These are phyloP conservation scores for Hibiscus trionum DNA, from an alignment of 345 rosid genomes.

Conservation along the genomic window DNA sequence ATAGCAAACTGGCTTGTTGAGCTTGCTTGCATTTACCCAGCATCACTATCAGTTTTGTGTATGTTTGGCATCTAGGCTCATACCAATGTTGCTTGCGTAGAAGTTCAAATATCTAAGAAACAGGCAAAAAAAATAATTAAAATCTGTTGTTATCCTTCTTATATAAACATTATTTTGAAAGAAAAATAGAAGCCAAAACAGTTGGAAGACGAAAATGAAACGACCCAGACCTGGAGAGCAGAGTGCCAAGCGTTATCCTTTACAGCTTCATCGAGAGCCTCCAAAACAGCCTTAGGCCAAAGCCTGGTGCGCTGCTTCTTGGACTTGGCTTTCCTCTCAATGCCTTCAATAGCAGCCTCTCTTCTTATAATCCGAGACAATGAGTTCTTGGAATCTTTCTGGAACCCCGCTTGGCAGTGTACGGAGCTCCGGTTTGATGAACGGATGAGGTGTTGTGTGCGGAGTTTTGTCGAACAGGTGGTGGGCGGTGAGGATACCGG, in stretches of 20 bases:
- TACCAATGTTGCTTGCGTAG: conserved; percentile 81
- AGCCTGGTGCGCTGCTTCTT: conserved; percentile 49
- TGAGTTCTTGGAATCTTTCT: conserved; percentile 41
- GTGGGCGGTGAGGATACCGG: conserved; percentile 19
- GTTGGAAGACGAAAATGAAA: not conserved
- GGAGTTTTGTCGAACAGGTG: conserved; percentile 34
- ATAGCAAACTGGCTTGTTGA: conserved; percentile 59
- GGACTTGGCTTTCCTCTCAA: conserved; percentile 69
- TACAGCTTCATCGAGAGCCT: conserved; percentile 74
- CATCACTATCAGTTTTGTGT: conserved; percentile 60
- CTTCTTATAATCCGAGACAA: conserved; percentile 58
- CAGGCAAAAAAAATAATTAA: not conserved
- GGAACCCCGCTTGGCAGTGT: conserved; percentile 22
- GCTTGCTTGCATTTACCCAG: conserved; percentile 72
- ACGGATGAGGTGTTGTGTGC: conserved; percentile 13
- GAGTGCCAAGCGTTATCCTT: conserved; percentile 48
- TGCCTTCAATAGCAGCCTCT: conserved; percentile 55
- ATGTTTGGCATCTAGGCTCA: conserved; percentile 60
- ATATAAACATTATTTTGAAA: not conserved
- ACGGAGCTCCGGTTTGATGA: conserved; percentile 19
- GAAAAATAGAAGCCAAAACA: not conserved
- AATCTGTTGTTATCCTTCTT: not conserved
- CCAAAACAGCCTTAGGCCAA: conserved; percentile 82
- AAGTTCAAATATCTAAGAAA: conserved; percentile 53
- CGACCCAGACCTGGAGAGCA: conserved; percentile 54